phyloP scores from a whole-genome alignment of 2,329 filamentous ascomycete species.

The Penicillium concentricum region DNA sequence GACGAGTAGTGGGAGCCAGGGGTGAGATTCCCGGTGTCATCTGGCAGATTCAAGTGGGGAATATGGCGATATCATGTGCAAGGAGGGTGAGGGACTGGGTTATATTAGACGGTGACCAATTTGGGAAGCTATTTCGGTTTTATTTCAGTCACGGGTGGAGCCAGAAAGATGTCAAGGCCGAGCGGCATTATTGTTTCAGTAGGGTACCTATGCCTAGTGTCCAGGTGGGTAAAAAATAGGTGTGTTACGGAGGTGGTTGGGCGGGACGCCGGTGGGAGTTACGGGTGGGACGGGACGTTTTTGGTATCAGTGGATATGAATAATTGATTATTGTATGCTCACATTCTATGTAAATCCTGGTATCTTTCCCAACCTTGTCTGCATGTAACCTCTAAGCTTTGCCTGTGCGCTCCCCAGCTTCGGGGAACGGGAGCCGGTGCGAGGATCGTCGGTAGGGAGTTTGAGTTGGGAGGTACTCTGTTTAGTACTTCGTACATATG shows the following conservation, averaged over 20 bases:
- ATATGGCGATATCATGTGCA: not conserved
- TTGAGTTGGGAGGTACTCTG: not conserved
- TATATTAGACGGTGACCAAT: not conserved
- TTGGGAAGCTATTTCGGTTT: not conserved
- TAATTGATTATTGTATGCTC: not conserved
- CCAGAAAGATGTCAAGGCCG: not conserved
- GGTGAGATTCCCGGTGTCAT: not conserved
- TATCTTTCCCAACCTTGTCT: not conserved
- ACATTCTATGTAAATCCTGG: conserved; percentile 1
- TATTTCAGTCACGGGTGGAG: not conserved
- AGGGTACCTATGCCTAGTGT: not conserved
- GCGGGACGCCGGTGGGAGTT: not conserved
- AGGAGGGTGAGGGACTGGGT: not conserved
- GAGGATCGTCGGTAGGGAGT: conserved; percentile 1
- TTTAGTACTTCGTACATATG: not conserved
- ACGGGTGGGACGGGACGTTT: not conserved
- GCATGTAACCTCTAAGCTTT: conserved; percentile 5
- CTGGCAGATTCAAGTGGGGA: not conserved
- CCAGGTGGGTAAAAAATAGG: not conserved
- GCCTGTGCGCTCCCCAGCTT: conserved; percentile 7
- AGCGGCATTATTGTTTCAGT: not conserved
- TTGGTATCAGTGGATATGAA: not conserved
- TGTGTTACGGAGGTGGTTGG: not conserved
- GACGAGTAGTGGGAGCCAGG: not conserved
- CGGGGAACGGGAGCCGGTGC: conserved; percentile 4